phyloP scores from a whole-genome alignment of 176 grass and related monocot genomes.

The Ananas comosus region DNA sequence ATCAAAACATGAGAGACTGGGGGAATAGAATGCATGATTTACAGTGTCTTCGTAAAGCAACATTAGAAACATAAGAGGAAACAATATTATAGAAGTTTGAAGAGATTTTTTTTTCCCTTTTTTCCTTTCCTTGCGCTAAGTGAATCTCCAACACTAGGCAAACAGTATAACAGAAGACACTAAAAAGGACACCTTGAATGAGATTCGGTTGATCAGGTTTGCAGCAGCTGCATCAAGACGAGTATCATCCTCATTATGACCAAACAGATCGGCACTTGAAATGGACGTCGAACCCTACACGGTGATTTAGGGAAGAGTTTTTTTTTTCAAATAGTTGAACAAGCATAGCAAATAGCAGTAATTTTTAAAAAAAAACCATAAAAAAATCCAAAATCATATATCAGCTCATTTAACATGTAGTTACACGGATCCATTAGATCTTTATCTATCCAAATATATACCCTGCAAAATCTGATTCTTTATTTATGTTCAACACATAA shows the following conservation, averaged over 20 bases:
- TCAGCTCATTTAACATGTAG: background rate
- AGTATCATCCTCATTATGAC: constrained; percentile 32
- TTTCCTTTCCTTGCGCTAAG: background rate
- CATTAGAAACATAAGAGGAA: too few relatives aligned
- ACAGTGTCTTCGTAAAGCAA: too few relatives aligned
- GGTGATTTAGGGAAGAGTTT: background rate
- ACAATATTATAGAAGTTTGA: too few relatives aligned
- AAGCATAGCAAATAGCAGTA: too few relatives aligned
- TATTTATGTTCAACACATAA: too few relatives aligned
- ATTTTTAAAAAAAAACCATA: background rate
- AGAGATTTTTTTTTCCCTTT: too few relatives aligned
- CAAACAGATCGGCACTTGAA: constrained; percentile 95
- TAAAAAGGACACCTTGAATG: constrained; percentile 65
- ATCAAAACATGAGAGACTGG: background rate
- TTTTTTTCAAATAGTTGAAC: too few relatives aligned
- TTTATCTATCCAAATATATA: background rate
- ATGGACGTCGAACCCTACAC: constrained; percentile 69
- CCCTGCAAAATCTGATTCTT: too few relatives aligned
- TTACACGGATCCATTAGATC: background rate
- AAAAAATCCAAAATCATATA: background rate
- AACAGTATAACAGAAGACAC: background rate
- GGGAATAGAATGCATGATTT: background rate
- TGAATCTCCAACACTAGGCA: background rate
- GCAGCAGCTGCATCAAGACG: constrained; percentile 51
- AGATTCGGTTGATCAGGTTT: constrained; percentile 76